Conservation (phyloP, 768 basidiomycete genomes). For the Agaricus subrufescens region DNA sequence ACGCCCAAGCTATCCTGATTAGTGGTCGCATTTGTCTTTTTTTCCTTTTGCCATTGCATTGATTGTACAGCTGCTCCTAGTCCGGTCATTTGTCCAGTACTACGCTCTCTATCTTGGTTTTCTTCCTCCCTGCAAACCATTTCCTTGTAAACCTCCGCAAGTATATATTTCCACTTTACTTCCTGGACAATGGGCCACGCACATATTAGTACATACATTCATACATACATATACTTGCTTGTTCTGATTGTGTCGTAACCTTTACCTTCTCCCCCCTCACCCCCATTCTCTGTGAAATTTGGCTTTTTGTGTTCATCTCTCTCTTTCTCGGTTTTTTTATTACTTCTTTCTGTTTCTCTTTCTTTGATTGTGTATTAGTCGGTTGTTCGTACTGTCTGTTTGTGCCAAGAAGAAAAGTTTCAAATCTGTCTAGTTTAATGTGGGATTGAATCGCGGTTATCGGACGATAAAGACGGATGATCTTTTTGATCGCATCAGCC, state of each 20-base stretch:
- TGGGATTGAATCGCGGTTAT: not conserved
- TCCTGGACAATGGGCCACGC: conserved; percentile 8
- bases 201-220: conserved; percentile 10
- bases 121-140: conserved; percentile 1
- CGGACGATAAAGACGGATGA: conserved; percentile 2
- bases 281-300: conserved; percentile 9
- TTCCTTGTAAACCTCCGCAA: conserved; percentile 7
- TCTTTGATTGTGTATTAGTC: conserved; percentile 10
- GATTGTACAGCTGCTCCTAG: conserved; percentile 6
- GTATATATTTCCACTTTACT: conserved; percentile 11
- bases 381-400: conserved; percentile 9
- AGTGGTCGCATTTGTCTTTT: not conserved
- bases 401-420: conserved; percentile 3
- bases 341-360: conserved; percentile 11
- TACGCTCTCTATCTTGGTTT: conserved; percentile 7
- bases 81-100: conserved; percentile 3
- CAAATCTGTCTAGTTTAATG: conserved; percentile 10
- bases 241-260: conserved; percentile 11
- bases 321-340: conserved; percentile 8
- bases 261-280: not conserved
- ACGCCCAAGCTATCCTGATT: not conserved
- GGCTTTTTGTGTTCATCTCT: conserved; percentile 6
- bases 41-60: not conserved
- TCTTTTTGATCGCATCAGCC: not conserved
- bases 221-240: conserved; percentile 13